A percentile compares a stretch with the other conserved stretches of the same genome.
Evolutionary conservation across 176 grass and related monocot species (phyloP).

Genomic region (Musa itinerans): DNA sequence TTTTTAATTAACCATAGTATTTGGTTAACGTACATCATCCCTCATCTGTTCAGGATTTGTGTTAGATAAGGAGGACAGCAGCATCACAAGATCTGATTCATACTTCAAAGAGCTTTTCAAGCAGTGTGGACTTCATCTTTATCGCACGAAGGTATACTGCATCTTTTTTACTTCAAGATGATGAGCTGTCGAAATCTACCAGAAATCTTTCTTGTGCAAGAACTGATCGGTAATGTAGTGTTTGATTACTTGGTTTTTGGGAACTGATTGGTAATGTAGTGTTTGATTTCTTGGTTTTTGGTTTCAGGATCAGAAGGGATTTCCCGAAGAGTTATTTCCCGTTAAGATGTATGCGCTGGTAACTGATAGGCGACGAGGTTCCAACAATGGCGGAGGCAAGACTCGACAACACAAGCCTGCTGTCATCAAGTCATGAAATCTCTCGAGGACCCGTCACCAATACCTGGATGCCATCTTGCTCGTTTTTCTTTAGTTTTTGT

Average conservation of each 20-base stretch:
- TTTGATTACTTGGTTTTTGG: neutral
- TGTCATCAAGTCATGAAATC: constrained; percentile 34
- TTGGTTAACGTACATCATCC: neutral
- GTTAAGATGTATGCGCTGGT: constrained; percentile 98
- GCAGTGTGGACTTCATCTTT: constrained; percentile 70
- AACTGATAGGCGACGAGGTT: constrained; percentile 41
- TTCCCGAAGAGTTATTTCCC: constrained; percentile 75
- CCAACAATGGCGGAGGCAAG: constrained; percentile 46
- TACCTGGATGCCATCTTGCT: too few relatives aligned
- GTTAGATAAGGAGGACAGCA: constrained; percentile 91
- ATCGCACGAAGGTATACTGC: constrained; percentile 45
- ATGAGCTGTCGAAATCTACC: neutral
- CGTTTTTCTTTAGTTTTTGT: too few relatives aligned
- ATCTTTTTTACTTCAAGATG: constrained; percentile 8
- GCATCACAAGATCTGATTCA: constrained; percentile 79
- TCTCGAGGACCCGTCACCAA: neutral
- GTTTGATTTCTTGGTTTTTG: neutral
- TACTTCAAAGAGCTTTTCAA: constrained; percentile 94
- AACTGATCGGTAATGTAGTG: neutral
- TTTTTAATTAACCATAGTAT: neutral
- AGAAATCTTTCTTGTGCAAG: neutral
- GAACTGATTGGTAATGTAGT: neutral
- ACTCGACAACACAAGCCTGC: constrained; percentile 39
- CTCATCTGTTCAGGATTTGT: constrained; percentile 58
- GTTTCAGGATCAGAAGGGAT: constrained; percentile 68